Conservation (phyloP, 1,284 basidiomycete species). For the Fistulina hepatica region DNA sequence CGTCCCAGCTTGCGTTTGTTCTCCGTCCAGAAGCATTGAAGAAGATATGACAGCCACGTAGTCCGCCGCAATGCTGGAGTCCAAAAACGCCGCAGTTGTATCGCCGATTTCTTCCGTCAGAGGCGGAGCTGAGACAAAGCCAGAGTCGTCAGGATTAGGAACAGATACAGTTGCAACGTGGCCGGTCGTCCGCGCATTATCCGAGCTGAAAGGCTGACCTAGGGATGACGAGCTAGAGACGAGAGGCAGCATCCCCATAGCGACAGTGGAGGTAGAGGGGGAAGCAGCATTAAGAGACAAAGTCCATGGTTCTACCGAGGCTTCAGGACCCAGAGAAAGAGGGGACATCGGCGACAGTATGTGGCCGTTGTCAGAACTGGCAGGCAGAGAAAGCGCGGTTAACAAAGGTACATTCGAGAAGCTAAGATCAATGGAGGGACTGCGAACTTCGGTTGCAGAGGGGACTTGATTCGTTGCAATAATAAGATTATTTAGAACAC, state of each 20-base stretch:
- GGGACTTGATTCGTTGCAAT: constrained; percentile 2
- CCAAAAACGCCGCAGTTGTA: not conserved
- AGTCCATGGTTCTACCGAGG: constrained; percentile 11
- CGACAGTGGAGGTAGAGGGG: constrained; percentile 8
- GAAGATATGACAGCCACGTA: too few relatives aligned
- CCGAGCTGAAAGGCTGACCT: not conserved
- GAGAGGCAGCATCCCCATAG: constrained; percentile 4
- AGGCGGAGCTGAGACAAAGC: constrained; percentile 1
- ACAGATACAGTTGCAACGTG: too few relatives aligned
- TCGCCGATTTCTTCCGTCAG: constrained; percentile 9
- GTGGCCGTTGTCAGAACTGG: constrained; percentile 12
- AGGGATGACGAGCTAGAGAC: constrained; percentile 9
- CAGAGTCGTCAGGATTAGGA: not conserved
- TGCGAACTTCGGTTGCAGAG: constrained; percentile 4
- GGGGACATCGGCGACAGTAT: constrained; percentile 6
- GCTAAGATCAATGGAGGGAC: constrained; percentile 13
- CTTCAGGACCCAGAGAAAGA: constrained; percentile 8
- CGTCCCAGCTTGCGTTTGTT: too few relatives aligned
- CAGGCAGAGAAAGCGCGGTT: constrained; percentile 16
- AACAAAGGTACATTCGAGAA: constrained; percentile 13
- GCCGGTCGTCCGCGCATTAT: too few relatives aligned
- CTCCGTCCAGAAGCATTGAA: constrained; percentile 8
- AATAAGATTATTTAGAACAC: constrained; percentile 16
- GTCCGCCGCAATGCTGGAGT: not conserved
- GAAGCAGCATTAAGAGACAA: constrained; percentile 13